A percentile compares a stretch with the other conserved stretches of the same genome.
phyloP scores from a whole-genome alignment of 768 basidiomycete genomes.

The Boletellus ananas region DNA sequence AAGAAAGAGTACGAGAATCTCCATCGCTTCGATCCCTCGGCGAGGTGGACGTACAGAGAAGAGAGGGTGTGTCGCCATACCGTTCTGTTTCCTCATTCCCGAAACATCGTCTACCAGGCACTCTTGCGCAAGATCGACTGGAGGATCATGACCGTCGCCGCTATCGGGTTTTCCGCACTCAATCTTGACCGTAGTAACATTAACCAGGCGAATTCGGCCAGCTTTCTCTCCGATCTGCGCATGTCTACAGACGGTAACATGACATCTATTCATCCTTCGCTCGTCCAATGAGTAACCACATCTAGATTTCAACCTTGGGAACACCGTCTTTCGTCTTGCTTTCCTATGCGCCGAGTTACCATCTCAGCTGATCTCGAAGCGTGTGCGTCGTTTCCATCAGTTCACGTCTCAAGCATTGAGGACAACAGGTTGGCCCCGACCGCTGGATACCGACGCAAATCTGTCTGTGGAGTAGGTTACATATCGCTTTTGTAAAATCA shows the following conservation, averaged over 20 bases:
- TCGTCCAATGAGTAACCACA: neutral
- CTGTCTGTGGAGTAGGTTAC: slow-evolving; percentile 43
- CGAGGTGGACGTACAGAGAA: slow-evolving; percentile 59
- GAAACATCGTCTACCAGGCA: slow-evolving; percentile 26
- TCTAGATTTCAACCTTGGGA: slow-evolving; percentile 54
- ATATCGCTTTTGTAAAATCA: neutral
- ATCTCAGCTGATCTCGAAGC: slow-evolving; percentile 59
- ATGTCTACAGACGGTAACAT: slow-evolving; percentile 45
- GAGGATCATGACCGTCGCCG: slow-evolving; percentile 56
- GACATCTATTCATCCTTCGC: too few relatives aligned
- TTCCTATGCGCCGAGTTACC: slow-evolving; percentile 58
- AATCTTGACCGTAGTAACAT: slow-evolving; percentile 54
- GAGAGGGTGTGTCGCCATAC: slow-evolving; percentile 37
- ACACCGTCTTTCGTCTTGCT: slow-evolving; percentile 47
- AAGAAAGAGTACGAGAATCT: slow-evolving; percentile 51
- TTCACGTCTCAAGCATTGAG: neutral
- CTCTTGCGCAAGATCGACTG: slow-evolving; percentile 56
- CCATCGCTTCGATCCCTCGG: slow-evolving; percentile 52
- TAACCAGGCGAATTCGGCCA: slow-evolving; percentile 55
- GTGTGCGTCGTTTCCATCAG: slow-evolving; percentile 30
- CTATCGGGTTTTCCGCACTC: slow-evolving; percentile 54
- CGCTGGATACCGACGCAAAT: slow-evolving; percentile 62
- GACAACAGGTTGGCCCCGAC: slow-evolving; percentile 51
- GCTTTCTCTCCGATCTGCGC: slow-evolving; percentile 52
- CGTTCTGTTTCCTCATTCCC: too few relatives aligned